Conservation (phyloP, 2,329 filamentous ascomycete species). For the Calonectria pseudoreteaudii region DNA sequence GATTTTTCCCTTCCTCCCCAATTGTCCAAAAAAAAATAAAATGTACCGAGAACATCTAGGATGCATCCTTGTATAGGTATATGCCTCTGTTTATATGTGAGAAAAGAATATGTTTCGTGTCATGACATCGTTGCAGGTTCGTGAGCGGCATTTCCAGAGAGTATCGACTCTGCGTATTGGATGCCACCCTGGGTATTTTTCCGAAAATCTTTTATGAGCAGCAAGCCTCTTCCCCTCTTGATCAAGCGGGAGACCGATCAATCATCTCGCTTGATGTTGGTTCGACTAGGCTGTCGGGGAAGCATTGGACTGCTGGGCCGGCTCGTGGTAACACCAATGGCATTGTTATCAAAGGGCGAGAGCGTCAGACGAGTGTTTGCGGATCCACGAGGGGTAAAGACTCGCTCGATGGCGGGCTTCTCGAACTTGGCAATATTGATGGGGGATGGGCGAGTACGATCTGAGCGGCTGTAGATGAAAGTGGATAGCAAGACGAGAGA, state of each 20-base stretch:
- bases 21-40: conserved; percentile 28
- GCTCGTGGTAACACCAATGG: conserved; percentile 56
- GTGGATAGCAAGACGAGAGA: conserved; percentile 82
- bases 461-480: conserved; percentile 82
- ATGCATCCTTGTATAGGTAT: conserved; percentile 30
- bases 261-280: conserved; percentile 53
- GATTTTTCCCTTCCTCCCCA: conserved; percentile 28
- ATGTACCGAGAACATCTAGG: conserved; percentile 36
- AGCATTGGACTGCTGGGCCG: conserved; percentile 61
- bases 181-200: not conserved
- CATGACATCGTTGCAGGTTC: conserved; percentile 30
- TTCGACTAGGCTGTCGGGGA: conserved; percentile 52
- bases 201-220: not conserved
- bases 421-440: conserved; percentile 81
- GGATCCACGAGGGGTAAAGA: conserved; percentile 52
- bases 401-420: conserved; percentile 72
- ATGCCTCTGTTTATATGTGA: conserved; percentile 23
- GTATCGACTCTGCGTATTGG: conserved; percentile 6
- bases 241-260: conserved; percentile 29
- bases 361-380: conserved; percentile 50
- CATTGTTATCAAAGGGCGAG: conserved; percentile 56
- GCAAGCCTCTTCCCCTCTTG: not conserved
- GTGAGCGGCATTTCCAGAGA: conserved; percentile 30
- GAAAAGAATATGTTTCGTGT: conserved; percentile 22
- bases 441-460: conserved; percentile 71